Percentiles rank a stretch among this genome's conserved stretches.
Conservation (phyloP, 2,329 filamentous ascomycete genomes). For the Leptodontidium sp. region DNA sequence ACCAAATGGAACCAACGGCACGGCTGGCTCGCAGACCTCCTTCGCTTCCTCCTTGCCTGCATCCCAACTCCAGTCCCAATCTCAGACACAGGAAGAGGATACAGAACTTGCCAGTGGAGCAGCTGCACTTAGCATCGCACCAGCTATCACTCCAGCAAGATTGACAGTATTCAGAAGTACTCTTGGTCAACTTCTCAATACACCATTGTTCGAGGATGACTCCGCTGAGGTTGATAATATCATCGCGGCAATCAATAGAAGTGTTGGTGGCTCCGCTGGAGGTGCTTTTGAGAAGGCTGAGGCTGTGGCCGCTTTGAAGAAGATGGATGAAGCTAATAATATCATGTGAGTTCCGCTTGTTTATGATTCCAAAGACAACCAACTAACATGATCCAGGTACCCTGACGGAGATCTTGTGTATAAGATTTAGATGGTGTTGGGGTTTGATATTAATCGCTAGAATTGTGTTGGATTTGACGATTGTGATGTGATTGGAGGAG, state of each 20-base stretch:
- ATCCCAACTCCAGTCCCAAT: constrained; percentile 44
- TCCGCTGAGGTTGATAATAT: constrained; percentile 78
- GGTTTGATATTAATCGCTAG: not conserved
- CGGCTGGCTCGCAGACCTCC: constrained; percentile 45
- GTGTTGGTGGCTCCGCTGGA: constrained; percentile 61
- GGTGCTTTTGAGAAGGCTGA: constrained; percentile 75
- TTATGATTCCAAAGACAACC: not conserved
- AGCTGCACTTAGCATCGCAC: constrained; percentile 41
- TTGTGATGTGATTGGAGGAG: constrained; percentile 11
- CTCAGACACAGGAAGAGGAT: constrained; percentile 44
- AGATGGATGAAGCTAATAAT: constrained; percentile 84
- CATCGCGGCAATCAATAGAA: constrained; percentile 80
- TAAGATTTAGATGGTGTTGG: constrained; percentile 63
- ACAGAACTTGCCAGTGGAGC: constrained; percentile 40
- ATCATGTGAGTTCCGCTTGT: constrained; percentile 78
- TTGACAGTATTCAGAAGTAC: constrained; percentile 79
- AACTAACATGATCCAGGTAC: constrained; percentile 54
- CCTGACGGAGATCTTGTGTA: constrained; percentile 72
- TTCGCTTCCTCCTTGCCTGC: constrained; percentile 51
- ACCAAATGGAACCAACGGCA: constrained; percentile 28
- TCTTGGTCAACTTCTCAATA: constrained; percentile 84
- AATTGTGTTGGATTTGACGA: constrained; percentile 19
- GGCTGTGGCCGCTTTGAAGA: constrained; percentile 77
- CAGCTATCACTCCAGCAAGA: constrained; percentile 59
- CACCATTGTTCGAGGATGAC: constrained; percentile 86